A percentile compares a stretch with the other conserved stretches of the same genome.
Conservation (phyloP, 768 basidiomycete species). For the Termitomyces sp. region DNA sequence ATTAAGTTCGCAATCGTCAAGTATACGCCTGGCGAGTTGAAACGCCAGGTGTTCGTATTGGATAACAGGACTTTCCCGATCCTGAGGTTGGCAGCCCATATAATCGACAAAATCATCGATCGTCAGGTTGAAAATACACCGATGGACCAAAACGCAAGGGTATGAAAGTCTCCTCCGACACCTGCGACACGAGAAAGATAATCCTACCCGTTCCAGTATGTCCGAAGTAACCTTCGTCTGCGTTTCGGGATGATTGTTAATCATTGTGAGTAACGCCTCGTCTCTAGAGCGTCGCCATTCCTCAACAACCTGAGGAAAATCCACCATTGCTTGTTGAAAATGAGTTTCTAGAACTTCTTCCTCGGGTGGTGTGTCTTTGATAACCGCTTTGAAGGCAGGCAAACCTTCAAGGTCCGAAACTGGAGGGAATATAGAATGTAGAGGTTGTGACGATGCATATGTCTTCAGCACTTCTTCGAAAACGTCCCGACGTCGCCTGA, state of each 20-base stretch:
- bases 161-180: conserved; percentile 1
- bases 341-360: conserved; percentile 9
- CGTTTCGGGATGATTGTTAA: neutral
- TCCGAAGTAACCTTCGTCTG: neutral
- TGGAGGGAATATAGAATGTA: conserved; percentile 11
- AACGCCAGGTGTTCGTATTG: conserved; percentile 2
- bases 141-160: conserved; percentile 11
- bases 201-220: conserved; percentile 5
- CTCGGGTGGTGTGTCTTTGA: conserved; percentile 14
- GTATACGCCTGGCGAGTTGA: conserved; percentile 1
- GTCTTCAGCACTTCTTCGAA: conserved; percentile 8
- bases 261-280: conserved; percentile 9
- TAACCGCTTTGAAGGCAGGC: conserved; percentile 10
- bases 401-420: conserved; percentile 14
- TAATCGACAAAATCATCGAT: no score
- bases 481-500: conserved; percentile 7
- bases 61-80: neutral
- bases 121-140: neutral
- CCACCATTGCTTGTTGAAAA: conserved; percentile 11
- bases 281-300: conserved; percentile 14
- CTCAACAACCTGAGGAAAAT: conserved; percentile 8
- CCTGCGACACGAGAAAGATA: conserved; percentile 5
- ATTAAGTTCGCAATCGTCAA: conserved; percentile 3
- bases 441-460: conserved; percentile 9
- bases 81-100: conserved; percentile 2